These are phyloP conservation scores for Erodium maritimum DNA, from an alignment of 345 rosid species.

Conservation along the genomic window DNA sequence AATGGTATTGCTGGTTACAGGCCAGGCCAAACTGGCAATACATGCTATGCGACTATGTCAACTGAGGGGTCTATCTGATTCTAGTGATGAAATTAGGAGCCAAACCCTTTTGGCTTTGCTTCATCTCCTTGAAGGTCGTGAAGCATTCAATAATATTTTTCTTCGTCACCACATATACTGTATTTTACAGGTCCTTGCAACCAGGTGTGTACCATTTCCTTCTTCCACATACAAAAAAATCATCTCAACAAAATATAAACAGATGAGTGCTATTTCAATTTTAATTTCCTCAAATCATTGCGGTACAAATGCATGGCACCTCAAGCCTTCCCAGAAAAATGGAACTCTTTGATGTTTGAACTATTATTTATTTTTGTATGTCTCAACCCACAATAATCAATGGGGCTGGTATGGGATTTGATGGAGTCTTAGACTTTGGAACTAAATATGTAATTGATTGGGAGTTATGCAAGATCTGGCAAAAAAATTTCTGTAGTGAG, in stretches of 20 bases:
- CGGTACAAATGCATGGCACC: background rate
- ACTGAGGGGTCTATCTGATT: constrained; percentile 35
- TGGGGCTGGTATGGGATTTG: background rate
- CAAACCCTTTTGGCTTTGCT: constrained; percentile 53
- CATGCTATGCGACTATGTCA: constrained; percentile 82
- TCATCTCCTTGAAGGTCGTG: constrained; percentile 56
- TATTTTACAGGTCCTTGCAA: constrained; percentile 71
- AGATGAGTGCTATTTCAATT: background rate
- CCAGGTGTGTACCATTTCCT: constrained; percentile 39
- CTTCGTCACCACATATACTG: constrained; percentile 81
- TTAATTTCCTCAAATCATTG: background rate
- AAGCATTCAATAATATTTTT: constrained; percentile 55
- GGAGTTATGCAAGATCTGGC: background rate
- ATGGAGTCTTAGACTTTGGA: background rate
- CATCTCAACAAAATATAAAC: too few relatives aligned
- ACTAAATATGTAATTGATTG: background rate
- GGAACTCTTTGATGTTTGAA: background rate
- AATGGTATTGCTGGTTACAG: constrained; percentile 35
- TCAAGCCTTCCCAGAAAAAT: background rate
- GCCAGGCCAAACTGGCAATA: constrained; percentile 68
- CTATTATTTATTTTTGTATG: background rate
- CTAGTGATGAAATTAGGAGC: constrained; percentile 32
- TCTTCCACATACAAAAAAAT: background rate
- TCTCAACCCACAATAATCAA: too few relatives aligned
- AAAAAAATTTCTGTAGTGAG: background rate